These are phyloP conservation scores for cucumber (Cucumis sativus) DNA, from an alignment of 306 rosid species.

Conservation along the genomic window DNA sequence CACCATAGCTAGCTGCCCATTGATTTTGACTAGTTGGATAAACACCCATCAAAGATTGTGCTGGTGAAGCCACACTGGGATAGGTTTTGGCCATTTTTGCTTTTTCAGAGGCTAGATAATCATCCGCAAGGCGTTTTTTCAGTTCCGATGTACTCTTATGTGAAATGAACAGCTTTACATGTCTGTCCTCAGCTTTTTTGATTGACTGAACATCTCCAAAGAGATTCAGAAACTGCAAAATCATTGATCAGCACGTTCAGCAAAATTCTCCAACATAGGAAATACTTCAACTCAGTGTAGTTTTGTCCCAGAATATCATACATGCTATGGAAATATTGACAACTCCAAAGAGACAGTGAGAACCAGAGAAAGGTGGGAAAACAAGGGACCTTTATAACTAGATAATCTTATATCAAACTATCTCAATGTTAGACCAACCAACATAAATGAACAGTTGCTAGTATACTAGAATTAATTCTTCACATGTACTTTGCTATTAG, in stretches of 20 bases:
- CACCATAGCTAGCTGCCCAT: conserved; percentile 75
- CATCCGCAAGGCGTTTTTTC: conserved; percentile 94
- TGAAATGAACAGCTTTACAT: conserved; percentile 78
- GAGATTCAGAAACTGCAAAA: conserved; percentile 76
- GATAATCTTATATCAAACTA: background rate
- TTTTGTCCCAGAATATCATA: background rate
- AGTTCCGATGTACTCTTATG: conserved; percentile 78
- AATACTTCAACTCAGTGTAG: background rate
- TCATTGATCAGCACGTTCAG: conserved; percentile 7
- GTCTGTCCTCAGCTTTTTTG: conserved; percentile 88
- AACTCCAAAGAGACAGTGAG: background rate
- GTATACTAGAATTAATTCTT: background rate
- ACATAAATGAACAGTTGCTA: background rate
- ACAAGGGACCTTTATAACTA: background rate
- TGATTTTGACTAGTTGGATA: conserved; percentile 77
- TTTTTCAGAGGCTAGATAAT: conserved; percentile 76
- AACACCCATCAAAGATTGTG: conserved; percentile 64
- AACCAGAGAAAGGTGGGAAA: background rate
- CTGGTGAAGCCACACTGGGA: conserved; percentile 61
- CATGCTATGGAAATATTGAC: background rate
- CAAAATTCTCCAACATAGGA: background rate
- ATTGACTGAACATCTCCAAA: conserved; percentile 83
- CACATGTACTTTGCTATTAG: background rate
- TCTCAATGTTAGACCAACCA: background rate
- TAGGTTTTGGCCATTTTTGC: conserved; percentile 60